These are phyloP conservation scores for Ophiosphaerella korrae DNA, from an alignment of 2,329 filamentous ascomycete genomes.

Conservation along the genomic window DNA sequence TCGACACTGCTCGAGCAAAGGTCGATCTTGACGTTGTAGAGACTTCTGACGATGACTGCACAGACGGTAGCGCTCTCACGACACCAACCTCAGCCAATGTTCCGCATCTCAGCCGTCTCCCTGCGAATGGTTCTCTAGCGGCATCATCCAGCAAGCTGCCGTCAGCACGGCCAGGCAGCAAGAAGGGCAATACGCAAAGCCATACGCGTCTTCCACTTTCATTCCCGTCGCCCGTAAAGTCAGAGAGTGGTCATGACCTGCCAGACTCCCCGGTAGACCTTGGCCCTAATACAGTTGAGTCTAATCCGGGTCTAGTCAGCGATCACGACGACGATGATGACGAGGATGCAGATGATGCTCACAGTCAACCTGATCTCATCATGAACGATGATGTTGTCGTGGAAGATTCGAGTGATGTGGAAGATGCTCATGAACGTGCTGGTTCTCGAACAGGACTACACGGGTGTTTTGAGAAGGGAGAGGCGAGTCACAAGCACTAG, in stretches of 20 bases:
- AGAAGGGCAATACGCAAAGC: constrained; percentile 35
- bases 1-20: constrained; percentile 43
- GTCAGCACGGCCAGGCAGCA: constrained; percentile 39
- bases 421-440: constrained; percentile 41
- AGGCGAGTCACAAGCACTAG: constrained; percentile 45
- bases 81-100: constrained; percentile 36
- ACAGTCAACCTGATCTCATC: constrained; percentile 42
- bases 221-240: constrained; percentile 35
- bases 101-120: constrained; percentile 41
- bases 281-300: constrained; percentile 55
- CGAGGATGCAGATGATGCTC: constrained; percentile 46
- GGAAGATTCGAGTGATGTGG: constrained; percentile 47
- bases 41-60: constrained; percentile 43
- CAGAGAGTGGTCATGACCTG: constrained; percentile 33
- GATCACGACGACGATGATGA: constrained; percentile 58
- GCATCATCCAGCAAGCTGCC: constrained; percentile 35
- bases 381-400: constrained; percentile 46
- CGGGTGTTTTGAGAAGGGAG: constrained; percentile 42
- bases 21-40: constrained; percentile 45
- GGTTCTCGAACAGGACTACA: constrained; percentile 39
- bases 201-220: constrained; percentile 40
- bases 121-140: constrained; percentile 29
- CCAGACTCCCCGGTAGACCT: constrained; percentile 47
- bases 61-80: constrained; percentile 33
- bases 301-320: constrained; percentile 56